Evolutionary conservation across 2,329 filamentous ascomycete genomes (phyloP).

Genomic region (Ophiognomonia clavigignenti-juglandacearum): DNA sequence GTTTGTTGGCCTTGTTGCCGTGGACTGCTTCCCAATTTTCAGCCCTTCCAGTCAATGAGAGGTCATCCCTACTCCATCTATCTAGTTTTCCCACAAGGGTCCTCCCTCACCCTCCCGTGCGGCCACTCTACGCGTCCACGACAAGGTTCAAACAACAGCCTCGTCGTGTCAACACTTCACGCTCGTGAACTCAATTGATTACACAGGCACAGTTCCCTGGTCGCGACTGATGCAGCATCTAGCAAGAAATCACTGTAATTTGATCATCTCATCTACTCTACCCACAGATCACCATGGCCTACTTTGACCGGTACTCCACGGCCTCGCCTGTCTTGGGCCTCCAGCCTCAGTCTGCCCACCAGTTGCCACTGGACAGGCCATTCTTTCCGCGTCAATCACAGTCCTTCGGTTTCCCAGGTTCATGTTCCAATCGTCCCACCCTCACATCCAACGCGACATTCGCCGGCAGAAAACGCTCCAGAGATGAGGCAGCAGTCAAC

Average conservation of each 20-base stretch:
- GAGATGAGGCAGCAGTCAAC: conserved; percentile 67
- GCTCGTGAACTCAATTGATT: conserved; percentile 5
- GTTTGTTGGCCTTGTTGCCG: conserved; percentile 1
- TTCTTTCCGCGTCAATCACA: conserved; percentile 34
- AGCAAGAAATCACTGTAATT: conserved; percentile 20
- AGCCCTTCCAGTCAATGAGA: no score
- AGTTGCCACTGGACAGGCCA: conserved; percentile 34
- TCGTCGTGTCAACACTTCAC: conserved; percentile 17
- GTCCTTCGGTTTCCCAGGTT: conserved; percentile 29
- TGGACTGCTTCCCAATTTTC: neutral
- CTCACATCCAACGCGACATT: conserved; percentile 24
- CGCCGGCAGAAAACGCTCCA: conserved; percentile 71
- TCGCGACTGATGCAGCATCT: conserved; percentile 19
- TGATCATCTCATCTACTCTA: conserved; percentile 17
- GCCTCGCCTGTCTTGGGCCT: conserved; percentile 45
- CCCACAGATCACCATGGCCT: conserved; percentile 33
- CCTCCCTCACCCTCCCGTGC: conserved; percentile 8
- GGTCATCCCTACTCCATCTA: no score
- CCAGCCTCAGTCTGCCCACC: conserved; percentile 37
- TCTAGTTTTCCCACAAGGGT: neutral
- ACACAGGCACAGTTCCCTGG: conserved; percentile 10
- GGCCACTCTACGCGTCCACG: neutral
- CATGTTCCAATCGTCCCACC: conserved; percentile 26
- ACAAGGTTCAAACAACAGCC: conserved; percentile 10
- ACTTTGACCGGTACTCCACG: conserved; percentile 36